phyloP scores from a whole-genome alignment of 129 eudicot genomes.

The Chrysanthemum seticuspe region DNA sequence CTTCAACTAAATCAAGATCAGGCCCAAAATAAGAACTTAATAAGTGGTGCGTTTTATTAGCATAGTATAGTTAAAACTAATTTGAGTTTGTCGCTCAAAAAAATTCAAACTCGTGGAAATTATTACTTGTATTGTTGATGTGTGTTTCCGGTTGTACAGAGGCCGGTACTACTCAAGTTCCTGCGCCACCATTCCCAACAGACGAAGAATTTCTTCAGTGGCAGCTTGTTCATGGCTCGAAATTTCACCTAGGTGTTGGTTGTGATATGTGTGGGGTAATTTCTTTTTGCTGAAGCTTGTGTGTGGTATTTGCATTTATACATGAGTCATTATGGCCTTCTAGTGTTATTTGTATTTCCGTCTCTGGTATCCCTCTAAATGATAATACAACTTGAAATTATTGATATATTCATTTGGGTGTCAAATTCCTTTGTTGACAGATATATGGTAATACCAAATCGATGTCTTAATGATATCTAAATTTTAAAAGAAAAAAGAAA shows the following conservation, averaged over 20 bases:
- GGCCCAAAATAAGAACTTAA: constrained; percentile 25
- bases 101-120: neutral
- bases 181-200: constrained; percentile 29
- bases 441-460: too few species aligned
- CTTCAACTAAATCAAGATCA: constrained; percentile 38
- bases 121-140: constrained; percentile 23
- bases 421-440: too few species aligned
- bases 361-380: too few species aligned
- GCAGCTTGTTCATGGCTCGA: constrained; percentile 41
- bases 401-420: too few species aligned
- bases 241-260: constrained; percentile 52
- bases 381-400: too few species aligned
- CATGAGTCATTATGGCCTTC: too few species aligned
- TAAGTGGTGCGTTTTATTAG: constrained; percentile 41
- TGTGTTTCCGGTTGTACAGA: constrained; percentile 36
- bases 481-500: too few species aligned
- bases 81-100: too few species aligned
- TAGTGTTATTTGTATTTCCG: too few species aligned
- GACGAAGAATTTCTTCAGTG: constrained; percentile 40
- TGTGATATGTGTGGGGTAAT: constrained; percentile 86
- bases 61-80: constrained; percentile 5
- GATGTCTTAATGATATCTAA: too few species aligned
- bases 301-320: too few species aligned
- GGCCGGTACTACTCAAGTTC: constrained; percentile 29
- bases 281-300: neutral